phyloP scores from a whole-genome alignment of 2,329 filamentous ascomycete species.

The Botrytis fabae region DNA sequence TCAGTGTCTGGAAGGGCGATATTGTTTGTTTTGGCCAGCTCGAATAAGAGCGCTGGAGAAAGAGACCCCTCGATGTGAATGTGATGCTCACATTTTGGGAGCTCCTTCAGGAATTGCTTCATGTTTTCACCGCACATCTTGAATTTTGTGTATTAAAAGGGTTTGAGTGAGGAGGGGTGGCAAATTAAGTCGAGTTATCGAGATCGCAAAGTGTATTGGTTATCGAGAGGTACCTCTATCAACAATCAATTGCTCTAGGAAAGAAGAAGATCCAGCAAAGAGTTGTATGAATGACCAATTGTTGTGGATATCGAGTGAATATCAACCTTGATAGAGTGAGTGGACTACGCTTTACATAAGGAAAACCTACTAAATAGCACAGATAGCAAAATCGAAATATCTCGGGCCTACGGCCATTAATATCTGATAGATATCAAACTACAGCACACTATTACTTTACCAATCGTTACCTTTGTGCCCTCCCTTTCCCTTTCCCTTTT shows the following conservation, averaged over 20 bases:
- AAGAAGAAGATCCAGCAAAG: background rate
- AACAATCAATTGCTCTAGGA: background rate
- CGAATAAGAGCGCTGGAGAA: conserved; percentile 68
- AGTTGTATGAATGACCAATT: background rate
- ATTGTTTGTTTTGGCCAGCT: conserved; percentile 65
- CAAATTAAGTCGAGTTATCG: background rate
- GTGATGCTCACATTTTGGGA: conserved; percentile 82
- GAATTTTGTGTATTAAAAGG: conserved; percentile 2
- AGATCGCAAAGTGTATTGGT: background rate
- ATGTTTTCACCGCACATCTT: conserved; percentile 35
- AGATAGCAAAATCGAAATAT: background rate
- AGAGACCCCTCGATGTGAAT: conserved; percentile 78
- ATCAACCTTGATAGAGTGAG: background rate
- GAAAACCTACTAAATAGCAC: background rate
- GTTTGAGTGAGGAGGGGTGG: background rate
- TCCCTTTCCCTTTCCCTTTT: background rate
- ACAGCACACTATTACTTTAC: conserved; percentile 6
- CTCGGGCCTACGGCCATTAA: background rate
- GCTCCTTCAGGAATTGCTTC: conserved; percentile 56
- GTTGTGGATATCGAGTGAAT: conserved; percentile 9
- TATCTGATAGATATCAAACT: background rate
- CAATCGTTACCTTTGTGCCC: background rate
- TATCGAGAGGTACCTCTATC: background rate
- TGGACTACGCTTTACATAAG: background rate
- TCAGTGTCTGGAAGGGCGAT: conserved; percentile 58